Evolutionary conservation across 2,329 filamentous ascomycete species (phyloP), one percentile per base, ranked within the genome.

Genomic region (Periconia sp.): DNA sequence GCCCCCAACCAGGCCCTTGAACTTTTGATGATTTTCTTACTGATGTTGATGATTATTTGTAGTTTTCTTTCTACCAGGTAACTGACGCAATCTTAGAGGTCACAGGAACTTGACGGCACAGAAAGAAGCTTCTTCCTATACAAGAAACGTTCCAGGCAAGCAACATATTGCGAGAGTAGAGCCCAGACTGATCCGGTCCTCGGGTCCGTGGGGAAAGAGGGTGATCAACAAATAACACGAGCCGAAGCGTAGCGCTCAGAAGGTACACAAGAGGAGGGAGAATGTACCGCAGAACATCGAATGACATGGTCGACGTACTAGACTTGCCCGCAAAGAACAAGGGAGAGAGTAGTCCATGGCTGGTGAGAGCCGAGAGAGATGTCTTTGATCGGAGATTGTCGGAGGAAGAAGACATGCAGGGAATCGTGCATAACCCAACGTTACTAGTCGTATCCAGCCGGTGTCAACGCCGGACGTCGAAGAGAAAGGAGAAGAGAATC

Each of bases 191-290:
- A 65, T 61, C 65, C 10, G 43, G 63, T 51, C 52, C 50, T 46
- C 39, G 22, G 29, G 15, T 30, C 40, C 29, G 21, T 44, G 38
- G 38, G 43, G 29, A 17, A 48, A 46, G 46, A 59, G 52, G 56
- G 50, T 63, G 63, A 67, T 63, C 60, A 66, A 64, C 59, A 30
- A 40, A n/a, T 64, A 35, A 59, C 12, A 24, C 47, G 59, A 59
- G 60, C 59, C 53, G 36, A 48, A 42, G 9, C 43, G 54, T 58
- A 57, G 57, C 52, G 52, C 57, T 56, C 49, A 10, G 16, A 35
- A 18, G 49, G 44, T 50, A 45, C 50, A 49, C 49, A 28, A 32
- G 43, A 46, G 46, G 57, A 57, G 54, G 54, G 55, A 58, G 56
- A 50, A 49, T n/a, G 48, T 49, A 40, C 48, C 51, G 55, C 56